Evolutionary conservation across 2,329 filamentous ascomycete genomes (phyloP), one percentile per base, ranked within the genome.

Genomic region (Mollisia scopiformis): DNA sequence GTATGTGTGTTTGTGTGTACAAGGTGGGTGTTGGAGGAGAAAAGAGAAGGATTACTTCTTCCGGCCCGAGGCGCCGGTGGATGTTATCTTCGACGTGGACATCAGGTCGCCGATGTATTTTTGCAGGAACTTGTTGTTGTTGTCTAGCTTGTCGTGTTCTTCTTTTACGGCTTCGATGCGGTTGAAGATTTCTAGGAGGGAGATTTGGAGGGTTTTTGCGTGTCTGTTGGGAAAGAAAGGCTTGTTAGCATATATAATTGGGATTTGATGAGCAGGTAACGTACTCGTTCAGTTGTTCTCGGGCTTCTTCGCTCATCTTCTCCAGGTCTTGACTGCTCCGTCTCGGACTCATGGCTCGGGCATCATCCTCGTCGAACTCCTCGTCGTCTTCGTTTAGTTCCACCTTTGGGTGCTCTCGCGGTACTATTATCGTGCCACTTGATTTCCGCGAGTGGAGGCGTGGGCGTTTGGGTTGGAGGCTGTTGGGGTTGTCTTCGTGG

Each of bases 81-180:
- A 82, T 1, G 87, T 90, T 68, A 90, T 89, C 73, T 90, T 90
- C 74, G 85, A 88, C n/a, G 88, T 90, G 68, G 92, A 91, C 86
- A 97, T 98, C 58, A 98, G 83, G 73, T 97, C 94, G 66, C 94
- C 94, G 71, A 98, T 98, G 75, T 98, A 98, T 76, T 97, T 97
- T 76, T 98, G 94, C 51, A 99, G 79, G 73, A 98, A 97, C 72
- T 93, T 94, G 82, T 99, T 99, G 76, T 97, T 93, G 75, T 85
- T 95, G 76, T 98, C 93, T 57, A 99, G 87, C 77, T 97, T 97
- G 78, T 97, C 92, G 74, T 99, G 93, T 74, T 98, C 94, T 69
- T 91, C 89, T 76, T 93, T 92, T 66, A 98, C 93, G 30, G 92
- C 91, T 73, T 99, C 95, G 74, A 98, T 96, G 55, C 93, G 90